A percentile compares a stretch with the other conserved stretches of the same genome.
Conservation (phyloP, 2,329 filamentous ascomycete genomes). For the Ceratocystis destructans region DNA sequence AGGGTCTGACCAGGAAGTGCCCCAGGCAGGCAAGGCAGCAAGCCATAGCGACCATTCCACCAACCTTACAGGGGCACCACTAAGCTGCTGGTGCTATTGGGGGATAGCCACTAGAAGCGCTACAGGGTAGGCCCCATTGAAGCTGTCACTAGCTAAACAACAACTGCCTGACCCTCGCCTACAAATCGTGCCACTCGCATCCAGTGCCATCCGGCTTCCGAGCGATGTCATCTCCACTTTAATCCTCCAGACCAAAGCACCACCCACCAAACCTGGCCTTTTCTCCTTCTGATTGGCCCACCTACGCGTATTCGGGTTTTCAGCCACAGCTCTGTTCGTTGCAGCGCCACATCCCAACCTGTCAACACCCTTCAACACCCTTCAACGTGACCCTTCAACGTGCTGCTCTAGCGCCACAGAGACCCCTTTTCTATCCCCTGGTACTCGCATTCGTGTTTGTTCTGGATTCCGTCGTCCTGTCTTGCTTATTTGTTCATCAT, state of each 20-base stretch:
- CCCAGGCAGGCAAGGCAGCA: too few species aligned
- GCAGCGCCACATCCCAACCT: background rate
- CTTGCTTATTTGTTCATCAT: background rate
- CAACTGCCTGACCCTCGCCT: background rate
- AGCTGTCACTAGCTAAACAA: background rate
- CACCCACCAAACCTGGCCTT: background rate
- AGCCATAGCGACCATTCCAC: too few species aligned
- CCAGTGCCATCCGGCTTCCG: background rate
- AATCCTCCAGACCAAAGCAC: too few species aligned
- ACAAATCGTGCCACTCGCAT: slow-evolving; percentile 1
- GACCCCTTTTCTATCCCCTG: background rate
- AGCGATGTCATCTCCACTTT: background rate
- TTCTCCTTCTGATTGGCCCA: background rate
- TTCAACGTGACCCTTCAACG: background rate
- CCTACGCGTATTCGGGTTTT: background rate
- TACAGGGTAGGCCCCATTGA: background rate
- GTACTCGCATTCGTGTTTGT: slow-evolving; percentile 15
- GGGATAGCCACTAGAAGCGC: too few species aligned
- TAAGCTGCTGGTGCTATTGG: too few species aligned
- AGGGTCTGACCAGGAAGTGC: too few species aligned
- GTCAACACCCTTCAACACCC: background rate
- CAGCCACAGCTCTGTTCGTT: too few species aligned
- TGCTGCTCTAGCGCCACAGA: background rate
- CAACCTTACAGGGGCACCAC: too few species aligned
- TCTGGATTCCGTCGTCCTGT: background rate